Base-by-base conservation (phyloP, 2,329 filamentous ascomycete species). In the Alternaria solani region DNA sequence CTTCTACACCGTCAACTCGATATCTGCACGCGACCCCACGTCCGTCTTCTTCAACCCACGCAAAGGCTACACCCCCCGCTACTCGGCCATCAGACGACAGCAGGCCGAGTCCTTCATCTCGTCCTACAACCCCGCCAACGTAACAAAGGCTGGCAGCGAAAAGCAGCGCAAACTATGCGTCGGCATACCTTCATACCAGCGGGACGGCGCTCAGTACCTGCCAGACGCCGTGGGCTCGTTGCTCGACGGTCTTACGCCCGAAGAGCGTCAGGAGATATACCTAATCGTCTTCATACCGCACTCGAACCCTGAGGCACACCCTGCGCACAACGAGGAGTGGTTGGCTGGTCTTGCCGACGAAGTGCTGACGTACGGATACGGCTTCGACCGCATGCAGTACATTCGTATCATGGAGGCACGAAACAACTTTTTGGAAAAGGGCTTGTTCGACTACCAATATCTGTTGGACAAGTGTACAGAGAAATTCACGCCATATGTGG, bases 261-360 rank as follows among this genome's bases (percentile, higher is more conserved):
- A 73, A 16, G 82, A 84, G 64, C 71, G 82, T 11, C 68, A 70
- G 7, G 71, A 79, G 28, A 76, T 84, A 23, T 74, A 81, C 61
- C 58, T 84, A 20, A 74, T 80, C 7, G 70, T 82, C 5, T 81
- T 84, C 48, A 78, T 84, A 43, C 77, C 81, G 2, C 81, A 84
- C 60, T 75, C 77, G 0, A 75, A 81, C 38, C 81, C 82, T 1
- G 63, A 65, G 1, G 51, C 65, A 9, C 81, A 84, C 62, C 79
- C 80, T 1, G 75, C 78, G 2, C 83, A 78, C 56, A 62, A 68
- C 11, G 76, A 81, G 56, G 59, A 72, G n/a, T 84, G 82, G 81
- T 68, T 82, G 3, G 61, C 70, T 14, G 71, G 71, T 5, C 63
- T 82, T 9, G 65, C 75, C 1, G 81, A 84, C 62, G 65, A 78